Conservation (phyloP, 305 asterid species). For the Plantago lanceolata region DNA sequence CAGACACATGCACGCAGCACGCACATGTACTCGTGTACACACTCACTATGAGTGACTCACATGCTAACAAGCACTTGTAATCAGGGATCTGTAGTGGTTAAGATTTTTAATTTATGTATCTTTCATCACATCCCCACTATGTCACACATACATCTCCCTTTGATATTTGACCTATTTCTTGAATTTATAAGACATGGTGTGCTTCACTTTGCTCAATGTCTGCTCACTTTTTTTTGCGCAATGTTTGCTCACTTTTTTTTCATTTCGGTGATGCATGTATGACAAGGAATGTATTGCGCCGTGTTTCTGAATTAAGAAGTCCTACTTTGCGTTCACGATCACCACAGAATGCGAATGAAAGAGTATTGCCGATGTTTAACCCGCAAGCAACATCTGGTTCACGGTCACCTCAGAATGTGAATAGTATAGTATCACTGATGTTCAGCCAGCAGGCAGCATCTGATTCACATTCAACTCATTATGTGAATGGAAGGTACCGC, state of each 20-base stretch:
- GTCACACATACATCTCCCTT: too few relatives aligned
- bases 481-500: constrained; percentile 15
- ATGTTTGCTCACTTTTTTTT: neutral
- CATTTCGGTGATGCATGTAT: constrained; percentile 41
- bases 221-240: neutral
- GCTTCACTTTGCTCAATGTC: too few relatives aligned
- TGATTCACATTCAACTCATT: constrained; percentile 23
- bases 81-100: too few relatives aligned
- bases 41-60: too few relatives aligned
- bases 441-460: constrained; percentile 69
- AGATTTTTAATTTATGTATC: too few relatives aligned
- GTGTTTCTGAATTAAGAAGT: constrained; percentile 44
- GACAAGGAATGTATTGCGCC: constrained; percentile 38
- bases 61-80: too few relatives aligned
- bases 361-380: constrained; percentile 34
- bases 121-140: too few relatives aligned
- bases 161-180: too few relatives aligned
- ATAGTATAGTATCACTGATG: constrained; percentile 37
- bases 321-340: constrained; percentile 36
- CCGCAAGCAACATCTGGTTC: constrained; percentile 30
- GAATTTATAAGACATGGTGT: too few relatives aligned
- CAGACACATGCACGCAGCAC: too few relatives aligned
- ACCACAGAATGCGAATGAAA: too few relatives aligned
- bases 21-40: too few relatives aligned
- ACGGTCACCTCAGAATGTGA: constrained; percentile 28